Evolutionary conservation across 225 moss, liverwort and hornwort genomes (phyloP).

Genomic region (Pseudisothecium myosuroides): DNA sequence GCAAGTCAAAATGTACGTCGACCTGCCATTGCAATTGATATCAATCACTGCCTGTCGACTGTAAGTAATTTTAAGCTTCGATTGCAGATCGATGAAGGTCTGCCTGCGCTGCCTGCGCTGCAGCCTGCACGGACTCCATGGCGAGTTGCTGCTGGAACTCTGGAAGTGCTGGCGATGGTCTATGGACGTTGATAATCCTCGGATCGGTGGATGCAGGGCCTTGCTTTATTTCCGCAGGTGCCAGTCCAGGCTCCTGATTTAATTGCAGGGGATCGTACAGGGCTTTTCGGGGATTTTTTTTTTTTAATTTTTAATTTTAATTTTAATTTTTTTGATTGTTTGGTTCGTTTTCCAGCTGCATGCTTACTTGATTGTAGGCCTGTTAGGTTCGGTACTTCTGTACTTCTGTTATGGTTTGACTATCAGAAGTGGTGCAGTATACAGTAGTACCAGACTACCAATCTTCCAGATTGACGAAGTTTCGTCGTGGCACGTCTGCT

Average conservation of each 20-base stretch:
- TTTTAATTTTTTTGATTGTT: not conserved
- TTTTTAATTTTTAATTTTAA: too few species aligned
- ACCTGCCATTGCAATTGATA: not conserved
- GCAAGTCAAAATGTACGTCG: conserved; percentile 5
- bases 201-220: not conserved
- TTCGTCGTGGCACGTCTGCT: not conserved
- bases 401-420: not conserved
- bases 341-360: not conserved
- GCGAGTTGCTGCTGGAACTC: not conserved
- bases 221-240: not conserved
- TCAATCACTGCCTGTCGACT: not conserved
- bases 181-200: not conserved
- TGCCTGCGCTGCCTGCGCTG: not conserved
- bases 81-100: not conserved
- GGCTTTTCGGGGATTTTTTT: not conserved
- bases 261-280: not conserved
- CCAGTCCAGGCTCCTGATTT: not conserved
- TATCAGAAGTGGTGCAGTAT: not conserved
- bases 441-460: not conserved
- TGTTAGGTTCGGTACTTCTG: not conserved
- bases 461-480: not conserved
- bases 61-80: not conserved
- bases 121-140: not conserved
- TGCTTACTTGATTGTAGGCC: not conserved
- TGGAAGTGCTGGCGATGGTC: too few species aligned